Evolutionary conservation across 2,329 filamentous ascomycete species (phyloP).

Genomic region (Aspergillus pseudoviridinutans): DNA sequence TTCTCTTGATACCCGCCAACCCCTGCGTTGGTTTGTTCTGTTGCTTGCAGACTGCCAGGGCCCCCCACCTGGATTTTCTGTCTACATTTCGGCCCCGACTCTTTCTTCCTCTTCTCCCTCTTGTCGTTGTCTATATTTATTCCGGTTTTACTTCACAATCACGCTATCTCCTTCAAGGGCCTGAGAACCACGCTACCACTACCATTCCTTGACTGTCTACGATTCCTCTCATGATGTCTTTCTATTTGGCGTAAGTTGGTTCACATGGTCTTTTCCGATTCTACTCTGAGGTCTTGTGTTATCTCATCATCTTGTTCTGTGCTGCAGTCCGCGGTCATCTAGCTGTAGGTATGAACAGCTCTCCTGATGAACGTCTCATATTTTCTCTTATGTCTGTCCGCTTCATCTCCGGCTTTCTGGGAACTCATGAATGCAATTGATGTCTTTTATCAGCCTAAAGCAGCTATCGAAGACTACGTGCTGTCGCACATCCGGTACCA

Average conservation of each 20-base stretch:
- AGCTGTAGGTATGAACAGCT: background rate
- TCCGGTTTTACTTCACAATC: background rate
- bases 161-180: background rate
- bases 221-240: background rate
- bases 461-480: background rate
- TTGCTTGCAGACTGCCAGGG: background rate
- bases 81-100: background rate
- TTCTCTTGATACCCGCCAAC: slow-evolving; percentile 1
- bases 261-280: background rate
- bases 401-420: background rate
- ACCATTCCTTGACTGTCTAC: background rate
- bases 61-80: background rate
- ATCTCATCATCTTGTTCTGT: background rate
- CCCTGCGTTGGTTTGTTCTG: background rate
- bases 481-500: background rate
- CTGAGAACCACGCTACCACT: background rate
- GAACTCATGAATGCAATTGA: background rate
- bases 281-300: background rate
- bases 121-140: slow-evolving; percentile 1
- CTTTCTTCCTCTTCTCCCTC: background rate
- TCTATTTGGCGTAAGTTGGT: background rate
- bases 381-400: background rate
- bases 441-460: background rate
- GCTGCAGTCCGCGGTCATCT: background rate
- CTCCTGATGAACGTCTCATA: background rate